Evolutionary conservation across 2,329 filamentous ascomycete genomes (phyloP).

Genomic region (Fusarium sp.): DNA sequence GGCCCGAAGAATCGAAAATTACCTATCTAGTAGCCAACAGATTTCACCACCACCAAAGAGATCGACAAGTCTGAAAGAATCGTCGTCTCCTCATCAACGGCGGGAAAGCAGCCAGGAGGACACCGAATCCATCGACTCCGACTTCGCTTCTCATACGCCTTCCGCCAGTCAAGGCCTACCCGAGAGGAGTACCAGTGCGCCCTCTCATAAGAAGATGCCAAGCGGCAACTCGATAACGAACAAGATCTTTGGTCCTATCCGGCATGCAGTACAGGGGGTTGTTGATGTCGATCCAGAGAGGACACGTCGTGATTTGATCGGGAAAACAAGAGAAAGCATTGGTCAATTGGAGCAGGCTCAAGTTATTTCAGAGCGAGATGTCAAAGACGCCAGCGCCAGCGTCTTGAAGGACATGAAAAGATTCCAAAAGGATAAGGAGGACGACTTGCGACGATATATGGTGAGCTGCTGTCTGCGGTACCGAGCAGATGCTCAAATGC

Average conservation of each 20-base stretch:
- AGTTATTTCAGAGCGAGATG: conserved; percentile 88
- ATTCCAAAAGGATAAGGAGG: conserved; percentile 96
- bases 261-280: conserved; percentile 94
- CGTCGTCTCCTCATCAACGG: conserved; percentile 60
- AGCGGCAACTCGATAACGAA: conserved; percentile 92
- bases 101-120: conserved; percentile 76
- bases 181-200: conserved; percentile 60
- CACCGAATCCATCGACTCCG: conserved; percentile 91
- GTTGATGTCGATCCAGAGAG: conserved; percentile 96
- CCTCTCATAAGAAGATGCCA: conserved; percentile 79
- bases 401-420: conserved; percentile 90
- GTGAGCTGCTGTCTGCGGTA: conserved; percentile 65
- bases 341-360: conserved; percentile 90
- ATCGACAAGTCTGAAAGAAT: conserved; percentile 71
- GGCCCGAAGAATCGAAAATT: conserved; percentile 92
- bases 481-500: background rate
- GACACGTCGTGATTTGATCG: conserved; percentile 91
- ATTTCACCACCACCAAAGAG: conserved; percentile 72
- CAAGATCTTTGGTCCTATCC: conserved; percentile 95
- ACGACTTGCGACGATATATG: conserved; percentile 94
- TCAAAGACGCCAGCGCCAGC: conserved; percentile 90
- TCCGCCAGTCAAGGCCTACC: conserved; percentile 80
- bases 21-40: conserved; percentile 80
- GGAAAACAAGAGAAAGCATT: conserved; percentile 92
- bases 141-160: conserved; percentile 71